Conservation (phyloP, 2,329 filamentous ascomycete species). For the Penicillium sp. region DNA sequence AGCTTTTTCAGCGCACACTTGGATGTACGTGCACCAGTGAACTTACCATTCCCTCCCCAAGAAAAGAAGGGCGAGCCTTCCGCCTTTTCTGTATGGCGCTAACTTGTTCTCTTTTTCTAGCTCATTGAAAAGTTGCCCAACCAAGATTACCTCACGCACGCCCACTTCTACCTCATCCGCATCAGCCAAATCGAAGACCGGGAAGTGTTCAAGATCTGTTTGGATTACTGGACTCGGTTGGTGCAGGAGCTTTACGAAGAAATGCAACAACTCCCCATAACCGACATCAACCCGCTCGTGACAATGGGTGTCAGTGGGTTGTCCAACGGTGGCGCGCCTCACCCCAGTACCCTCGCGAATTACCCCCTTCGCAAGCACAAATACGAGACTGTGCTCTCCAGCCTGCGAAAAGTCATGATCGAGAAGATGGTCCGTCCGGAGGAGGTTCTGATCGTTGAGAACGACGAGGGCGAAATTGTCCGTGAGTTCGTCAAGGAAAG, state of each 20-base stretch:
- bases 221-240: conserved; percentile 98
- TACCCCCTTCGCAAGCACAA: conserved; percentile 97
- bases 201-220: conserved; percentile 98
- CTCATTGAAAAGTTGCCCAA: conserved; percentile 95
- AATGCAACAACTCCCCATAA: conserved; percentile 93
- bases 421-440: conserved; percentile 99
- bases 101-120: conserved; percentile 38
- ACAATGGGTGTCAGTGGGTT: conserved; percentile 67
- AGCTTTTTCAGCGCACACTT: conserved; percentile 96
- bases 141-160: conserved; percentile 87
- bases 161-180: conserved; percentile 95
- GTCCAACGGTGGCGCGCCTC: conserved; percentile 74
- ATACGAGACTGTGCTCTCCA: conserved; percentile 89
- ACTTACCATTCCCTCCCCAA: background rate
- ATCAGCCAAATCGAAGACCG: conserved; percentile 98
- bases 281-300: conserved; percentile 84
- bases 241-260: conserved; percentile 98
- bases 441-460: conserved; percentile 98
- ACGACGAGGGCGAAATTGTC: conserved; percentile 97
- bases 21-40: conserved; percentile 51
- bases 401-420: conserved; percentile 95
- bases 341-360: conserved; percentile 76
- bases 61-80: background rate
- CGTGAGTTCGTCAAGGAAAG: conserved; percentile 99
- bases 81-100: background rate